Conservation (phyloP, 768 basidiomycete genomes). For the Tylopilus sp. region DNA sequence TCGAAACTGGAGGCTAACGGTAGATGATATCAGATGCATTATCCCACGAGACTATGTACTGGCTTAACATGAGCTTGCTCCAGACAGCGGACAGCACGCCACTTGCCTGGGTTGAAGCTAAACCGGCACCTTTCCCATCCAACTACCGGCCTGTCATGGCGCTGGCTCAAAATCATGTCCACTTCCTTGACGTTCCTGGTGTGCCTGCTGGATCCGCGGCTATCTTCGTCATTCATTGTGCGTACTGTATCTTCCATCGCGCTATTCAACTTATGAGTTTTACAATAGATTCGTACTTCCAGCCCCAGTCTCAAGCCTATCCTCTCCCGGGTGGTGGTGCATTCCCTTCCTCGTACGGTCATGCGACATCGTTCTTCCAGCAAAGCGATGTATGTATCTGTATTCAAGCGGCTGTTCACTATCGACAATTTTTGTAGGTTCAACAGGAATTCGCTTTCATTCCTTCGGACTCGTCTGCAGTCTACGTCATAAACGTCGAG, state of each 20-base stretch:
- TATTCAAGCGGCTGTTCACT: background rate
- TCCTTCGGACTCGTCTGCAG: slow-evolving; percentile 65
- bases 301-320: slow-evolving; percentile 63
- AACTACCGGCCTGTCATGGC: slow-evolving; percentile 74
- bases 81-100: slow-evolving; percentile 56
- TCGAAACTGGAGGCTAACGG: slow-evolving; percentile 11
- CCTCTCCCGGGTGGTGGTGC: slow-evolving; percentile 40
- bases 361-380: slow-evolving; percentile 69
- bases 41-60: slow-evolving; percentile 60
- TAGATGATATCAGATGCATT: slow-evolving; percentile 52
- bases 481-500: slow-evolving; percentile 74
- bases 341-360: slow-evolving; percentile 68
- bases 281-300: slow-evolving; percentile 68
- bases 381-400: slow-evolving; percentile 40
- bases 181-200: slow-evolving; percentile 73
- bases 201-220: slow-evolving; percentile 66
- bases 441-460: slow-evolving; percentile 77
- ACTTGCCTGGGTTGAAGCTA: slow-evolving; percentile 62
- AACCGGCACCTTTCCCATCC: slow-evolving; percentile 52
- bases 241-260: slow-evolving; percentile 22
- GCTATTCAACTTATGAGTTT: background rate
- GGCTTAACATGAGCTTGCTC: slow-evolving; percentile 65
- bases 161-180: slow-evolving; percentile 82
- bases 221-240: slow-evolving; percentile 89
- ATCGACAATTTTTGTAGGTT: slow-evolving; percentile 36